These are phyloP conservation scores for Esteya vermicola DNA, from an alignment of 2,329 filamentous ascomycete species.

Conservation along the genomic window DNA sequence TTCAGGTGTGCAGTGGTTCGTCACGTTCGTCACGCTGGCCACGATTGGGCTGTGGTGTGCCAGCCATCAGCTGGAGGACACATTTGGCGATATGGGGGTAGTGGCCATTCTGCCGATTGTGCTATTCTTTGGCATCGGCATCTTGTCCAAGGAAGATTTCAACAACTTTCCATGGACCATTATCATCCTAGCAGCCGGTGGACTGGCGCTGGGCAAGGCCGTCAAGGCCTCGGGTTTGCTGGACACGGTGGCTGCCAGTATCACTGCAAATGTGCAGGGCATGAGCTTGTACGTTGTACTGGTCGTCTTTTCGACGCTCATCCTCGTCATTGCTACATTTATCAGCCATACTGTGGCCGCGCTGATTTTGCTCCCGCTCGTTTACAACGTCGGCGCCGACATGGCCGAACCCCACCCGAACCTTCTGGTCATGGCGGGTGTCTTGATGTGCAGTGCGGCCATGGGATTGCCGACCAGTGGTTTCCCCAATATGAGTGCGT, in stretches of 20 bases:
- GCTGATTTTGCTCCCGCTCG: slow-evolving; percentile 83
- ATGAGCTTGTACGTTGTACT: slow-evolving; percentile 77
- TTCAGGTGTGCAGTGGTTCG: slow-evolving; percentile 83
- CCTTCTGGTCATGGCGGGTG: slow-evolving; percentile 84
- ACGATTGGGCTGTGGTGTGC: slow-evolving; percentile 91
- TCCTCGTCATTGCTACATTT: slow-evolving; percentile 88
- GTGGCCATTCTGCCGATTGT: slow-evolving; percentile 93
- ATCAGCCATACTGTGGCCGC: slow-evolving; percentile 97
- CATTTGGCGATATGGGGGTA: slow-evolving; percentile 97
- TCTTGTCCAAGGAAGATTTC: slow-evolving; percentile 96
- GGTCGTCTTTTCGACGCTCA: slow-evolving; percentile 70
- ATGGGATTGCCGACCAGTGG: slow-evolving; percentile 94
- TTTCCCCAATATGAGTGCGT: slow-evolving; percentile 99
- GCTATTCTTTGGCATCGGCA: slow-evolving; percentile 90
- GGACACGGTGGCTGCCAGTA: slow-evolving; percentile 68
- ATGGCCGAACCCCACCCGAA: slow-evolving; percentile 92
- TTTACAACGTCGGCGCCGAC: slow-evolving; percentile 66
- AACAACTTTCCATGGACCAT: slow-evolving; percentile 99
- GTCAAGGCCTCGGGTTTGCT: slow-evolving; percentile 87
- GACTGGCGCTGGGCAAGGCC: slow-evolving; percentile 81
- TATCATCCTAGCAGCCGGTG: slow-evolving; percentile 92
- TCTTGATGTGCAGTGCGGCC: slow-evolving; percentile 93
- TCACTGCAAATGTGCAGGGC: slow-evolving; percentile 59
- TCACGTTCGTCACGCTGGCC: slow-evolving; percentile 63
- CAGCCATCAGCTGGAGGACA: slow-evolving; percentile 69